phyloP scores from a whole-genome alignment of 225 moss, liverwort and hornwort genomes.

The Ulota crispa region DNA sequence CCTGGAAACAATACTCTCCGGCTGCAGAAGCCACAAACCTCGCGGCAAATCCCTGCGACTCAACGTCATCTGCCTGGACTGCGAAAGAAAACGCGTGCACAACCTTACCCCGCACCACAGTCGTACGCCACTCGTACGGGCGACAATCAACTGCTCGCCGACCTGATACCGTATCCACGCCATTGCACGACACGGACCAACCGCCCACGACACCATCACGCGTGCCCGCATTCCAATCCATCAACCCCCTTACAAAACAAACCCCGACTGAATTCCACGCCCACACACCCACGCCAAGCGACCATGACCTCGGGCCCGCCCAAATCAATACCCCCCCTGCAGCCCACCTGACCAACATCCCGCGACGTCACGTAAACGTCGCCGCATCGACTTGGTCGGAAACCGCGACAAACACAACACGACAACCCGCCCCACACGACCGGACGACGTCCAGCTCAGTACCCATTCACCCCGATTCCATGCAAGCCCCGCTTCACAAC shows the following conservation, averaged over 20 bases:
- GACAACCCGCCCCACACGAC: background rate
- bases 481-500: background rate
- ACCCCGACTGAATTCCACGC: background rate
- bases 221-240: background rate
- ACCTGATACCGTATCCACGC: background rate
- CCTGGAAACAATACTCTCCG: no score
- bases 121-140: background rate
- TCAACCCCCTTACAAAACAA: rapidly evolving
- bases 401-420: background rate
- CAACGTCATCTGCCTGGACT: background rate
- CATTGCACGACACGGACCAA: background rate
- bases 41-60: no score
- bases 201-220: background rate
- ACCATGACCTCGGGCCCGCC: background rate
- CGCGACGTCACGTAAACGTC: no score
- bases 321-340: background rate
- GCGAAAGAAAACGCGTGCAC: background rate
- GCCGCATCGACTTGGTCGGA: background rate
- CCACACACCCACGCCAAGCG: background rate
- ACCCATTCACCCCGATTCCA: background rate
- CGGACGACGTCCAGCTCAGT: background rate
- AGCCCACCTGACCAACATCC: background rate
- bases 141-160: background rate
- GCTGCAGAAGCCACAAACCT: no score
- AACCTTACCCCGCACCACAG: background rate